These are phyloP conservation scores for Ilyonectria mors-panacis DNA, from an alignment of 2,329 filamentous ascomycete genomes.

Conservation along the genomic window DNA sequence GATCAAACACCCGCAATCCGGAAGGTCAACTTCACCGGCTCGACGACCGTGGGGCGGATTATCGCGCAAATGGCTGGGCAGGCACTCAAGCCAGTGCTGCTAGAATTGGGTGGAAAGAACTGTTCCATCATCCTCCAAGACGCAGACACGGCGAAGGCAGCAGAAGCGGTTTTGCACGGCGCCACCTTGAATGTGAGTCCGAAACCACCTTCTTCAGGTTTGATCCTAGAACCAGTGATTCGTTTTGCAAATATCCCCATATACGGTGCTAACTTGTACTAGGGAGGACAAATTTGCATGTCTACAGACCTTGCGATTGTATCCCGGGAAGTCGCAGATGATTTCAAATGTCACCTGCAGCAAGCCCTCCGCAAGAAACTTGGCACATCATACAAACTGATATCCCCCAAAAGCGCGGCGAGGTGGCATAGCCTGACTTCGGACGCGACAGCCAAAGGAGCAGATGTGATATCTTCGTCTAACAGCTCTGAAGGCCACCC, in stretches of 20 bases:
- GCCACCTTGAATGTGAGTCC: background rate
- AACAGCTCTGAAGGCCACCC: background rate
- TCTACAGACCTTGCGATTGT: constrained; percentile 1
- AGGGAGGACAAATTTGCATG: constrained; percentile 11
- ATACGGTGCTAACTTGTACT: background rate
- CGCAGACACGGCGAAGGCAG: constrained; percentile 56
- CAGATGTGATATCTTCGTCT: background rate
- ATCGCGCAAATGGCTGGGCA: constrained; percentile 53
- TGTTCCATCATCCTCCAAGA: constrained; percentile 57
- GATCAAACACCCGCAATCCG: constrained; percentile 52
- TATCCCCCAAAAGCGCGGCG: background rate
- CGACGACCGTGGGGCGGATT: constrained; percentile 53
- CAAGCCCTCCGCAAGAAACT: background rate
- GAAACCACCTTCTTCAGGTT: background rate
- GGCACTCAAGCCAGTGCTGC: constrained; percentile 56
- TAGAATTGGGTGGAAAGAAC: constrained; percentile 58
- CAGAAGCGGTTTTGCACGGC: constrained; percentile 49
- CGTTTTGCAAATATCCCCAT: background rate
- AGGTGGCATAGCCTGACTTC: background rate
- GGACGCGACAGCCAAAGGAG: background rate
- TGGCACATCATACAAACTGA: background rate
- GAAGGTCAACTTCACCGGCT: constrained; percentile 60
- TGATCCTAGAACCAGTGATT: background rate
- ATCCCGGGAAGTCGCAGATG: background rate
- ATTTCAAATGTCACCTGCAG: background rate